These are phyloP conservation scores for Echites panduratus DNA, from an alignment of 257 asterid species.

Conservation along the genomic window DNA sequence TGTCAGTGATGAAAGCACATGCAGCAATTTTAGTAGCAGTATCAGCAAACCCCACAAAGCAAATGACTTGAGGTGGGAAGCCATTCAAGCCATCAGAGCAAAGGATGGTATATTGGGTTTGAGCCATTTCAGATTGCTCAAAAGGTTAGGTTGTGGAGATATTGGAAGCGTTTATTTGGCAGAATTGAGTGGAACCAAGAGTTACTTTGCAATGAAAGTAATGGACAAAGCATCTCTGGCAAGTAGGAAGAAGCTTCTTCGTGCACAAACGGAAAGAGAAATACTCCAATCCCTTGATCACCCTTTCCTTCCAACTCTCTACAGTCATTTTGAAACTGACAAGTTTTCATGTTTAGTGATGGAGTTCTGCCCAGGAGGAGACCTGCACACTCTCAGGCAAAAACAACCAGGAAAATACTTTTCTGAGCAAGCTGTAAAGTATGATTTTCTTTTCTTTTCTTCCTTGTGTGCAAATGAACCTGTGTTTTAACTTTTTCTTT, in stretches of 20 bases:
- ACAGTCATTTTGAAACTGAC: conserved; percentile 69
- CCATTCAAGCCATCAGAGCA: conserved; percentile 53
- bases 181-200: conserved; percentile 55
- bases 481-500: neutral
- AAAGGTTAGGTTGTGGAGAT: conserved; percentile 78
- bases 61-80: conserved; percentile 72
- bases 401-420: conserved; percentile 67
- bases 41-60: conserved; percentile 65
- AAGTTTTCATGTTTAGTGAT: conserved; percentile 69
- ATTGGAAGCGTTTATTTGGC: conserved; percentile 78
- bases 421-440: conserved; percentile 70
- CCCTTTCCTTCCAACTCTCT: conserved; percentile 72
- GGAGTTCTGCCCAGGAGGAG: conserved; percentile 87
- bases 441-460: conserved; percentile 15
- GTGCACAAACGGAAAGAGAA: conserved; percentile 84
- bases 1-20: conserved; percentile 35
- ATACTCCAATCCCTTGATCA: conserved; percentile 67
- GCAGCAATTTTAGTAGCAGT: conserved; percentile 34
- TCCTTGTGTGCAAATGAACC: neutral
- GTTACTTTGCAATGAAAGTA: conserved; percentile 76
- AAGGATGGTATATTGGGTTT: conserved; percentile 59
- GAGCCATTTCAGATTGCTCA: conserved; percentile 66
- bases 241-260: conserved; percentile 65
- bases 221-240: conserved; percentile 84
- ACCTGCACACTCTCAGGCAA: conserved; percentile 62